Conservation (phyloP, 2,329 filamentous ascomycete species). For the Ilyonectria sp. region DNA sequence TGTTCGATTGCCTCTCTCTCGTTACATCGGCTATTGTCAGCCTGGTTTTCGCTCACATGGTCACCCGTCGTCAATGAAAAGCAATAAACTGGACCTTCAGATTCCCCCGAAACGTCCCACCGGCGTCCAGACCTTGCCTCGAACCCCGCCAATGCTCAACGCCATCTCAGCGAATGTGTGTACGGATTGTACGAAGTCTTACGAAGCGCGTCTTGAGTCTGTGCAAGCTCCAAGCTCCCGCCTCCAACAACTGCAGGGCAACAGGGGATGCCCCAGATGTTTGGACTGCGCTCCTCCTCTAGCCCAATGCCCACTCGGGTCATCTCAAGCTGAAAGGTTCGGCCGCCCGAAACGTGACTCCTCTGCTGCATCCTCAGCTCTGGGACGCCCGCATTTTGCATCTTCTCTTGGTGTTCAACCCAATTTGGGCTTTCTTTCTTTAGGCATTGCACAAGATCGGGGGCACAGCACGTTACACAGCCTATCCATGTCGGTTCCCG, state of each 20-base stretch:
- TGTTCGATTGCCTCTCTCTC: constrained; percentile 15
- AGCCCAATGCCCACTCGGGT: background rate
- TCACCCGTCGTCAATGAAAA: background rate
- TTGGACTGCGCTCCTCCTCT: background rate
- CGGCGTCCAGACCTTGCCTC: background rate
- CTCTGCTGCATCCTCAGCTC: background rate
- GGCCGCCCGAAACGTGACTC: constrained; percentile 6
- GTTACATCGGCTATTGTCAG: constrained; percentile 14
- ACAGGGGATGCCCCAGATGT: constrained; percentile 20
- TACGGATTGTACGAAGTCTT: background rate
- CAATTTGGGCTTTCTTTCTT: background rate
- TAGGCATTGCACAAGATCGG: background rate
- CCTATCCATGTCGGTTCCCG: constrained; percentile 12
- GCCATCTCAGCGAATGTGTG: background rate
- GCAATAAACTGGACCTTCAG: no score
- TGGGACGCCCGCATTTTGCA: no score
- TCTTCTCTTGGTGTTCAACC: background rate
- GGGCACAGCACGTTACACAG: background rate
- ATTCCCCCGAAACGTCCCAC: constrained; percentile 6
- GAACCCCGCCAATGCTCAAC: background rate
- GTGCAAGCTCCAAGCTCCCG: constrained; percentile 1
- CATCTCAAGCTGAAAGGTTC: constrained; percentile 10
- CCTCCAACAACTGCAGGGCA: constrained; percentile 6
- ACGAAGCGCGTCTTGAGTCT: background rate
- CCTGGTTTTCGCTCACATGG: constrained; percentile 4